A percentile compares a stretch with the other conserved stretches of the same genome.
phyloP scores from a whole-genome alignment of 1,284 basidiomycete species.

The Trametes polyzona region DNA sequence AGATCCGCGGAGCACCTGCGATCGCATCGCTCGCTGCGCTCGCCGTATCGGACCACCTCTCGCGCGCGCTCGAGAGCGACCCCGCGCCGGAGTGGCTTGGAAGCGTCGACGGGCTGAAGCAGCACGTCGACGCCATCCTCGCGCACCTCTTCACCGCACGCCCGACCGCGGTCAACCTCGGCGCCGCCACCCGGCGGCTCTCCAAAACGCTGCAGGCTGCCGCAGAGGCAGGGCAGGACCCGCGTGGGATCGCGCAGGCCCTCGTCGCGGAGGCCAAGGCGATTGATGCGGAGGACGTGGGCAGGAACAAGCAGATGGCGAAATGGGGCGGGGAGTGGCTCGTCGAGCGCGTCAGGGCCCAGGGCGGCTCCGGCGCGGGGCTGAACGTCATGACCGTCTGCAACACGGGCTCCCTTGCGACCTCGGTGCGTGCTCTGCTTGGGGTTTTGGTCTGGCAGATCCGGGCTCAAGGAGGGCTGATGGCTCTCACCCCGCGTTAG shows the following conservation, averaged over 20 bases:
- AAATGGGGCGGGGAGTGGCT: slow-evolving; percentile 87
- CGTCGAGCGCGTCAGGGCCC: slow-evolving; percentile 52
- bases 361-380: slow-evolving; percentile 50
- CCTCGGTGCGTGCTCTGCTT: slow-evolving; percentile 64
- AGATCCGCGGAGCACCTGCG: slow-evolving; percentile 94
- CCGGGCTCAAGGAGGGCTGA: slow-evolving; percentile 7
- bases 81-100: slow-evolving; percentile 54
- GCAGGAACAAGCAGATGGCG: slow-evolving; percentile 82
- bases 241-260: slow-evolving; percentile 53
- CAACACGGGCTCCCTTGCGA: slow-evolving; percentile 92
- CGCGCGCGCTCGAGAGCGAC: slow-evolving; percentile 46
- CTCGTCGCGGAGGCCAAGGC: slow-evolving; percentile 66
- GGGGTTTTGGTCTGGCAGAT: too few species aligned
- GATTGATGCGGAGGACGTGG: slow-evolving; percentile 85
- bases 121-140: slow-evolving; percentile 60
- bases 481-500: slow-evolving; percentile 42
- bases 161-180: slow-evolving; percentile 94
- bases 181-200: slow-evolving; percentile 79
- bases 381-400: slow-evolving; percentile 92
- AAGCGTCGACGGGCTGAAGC: slow-evolving; percentile 51
- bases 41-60: slow-evolving; percentile 68
- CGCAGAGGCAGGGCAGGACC: slow-evolving; percentile 46
- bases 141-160: slow-evolving; percentile 81
- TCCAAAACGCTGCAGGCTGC: slow-evolving; percentile 48
- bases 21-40: slow-evolving; percentile 90